Evolutionary conservation across 805 yeast genomes (phyloP).

Genomic region (Kazachstania viticola): DNA sequence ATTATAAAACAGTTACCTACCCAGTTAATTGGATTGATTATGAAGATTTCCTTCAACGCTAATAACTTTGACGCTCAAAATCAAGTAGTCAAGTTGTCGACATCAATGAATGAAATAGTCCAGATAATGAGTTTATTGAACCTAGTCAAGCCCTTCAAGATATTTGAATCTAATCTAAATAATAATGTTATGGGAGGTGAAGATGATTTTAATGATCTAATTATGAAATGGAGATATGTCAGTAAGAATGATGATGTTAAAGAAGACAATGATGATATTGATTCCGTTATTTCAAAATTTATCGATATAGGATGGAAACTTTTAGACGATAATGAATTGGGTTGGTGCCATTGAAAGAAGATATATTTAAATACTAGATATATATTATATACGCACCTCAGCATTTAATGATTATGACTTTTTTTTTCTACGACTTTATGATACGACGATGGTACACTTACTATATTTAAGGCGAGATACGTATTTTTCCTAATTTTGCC

Average conservation of each 20-base stretch:
- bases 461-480: too few relatives aligned
- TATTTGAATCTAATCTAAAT: conserved; percentile 14
- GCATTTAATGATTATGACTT: too few relatives aligned
- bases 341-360: too few relatives aligned
- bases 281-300: conserved; percentile 7
- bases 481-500: too few relatives aligned
- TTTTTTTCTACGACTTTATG: too few relatives aligned
- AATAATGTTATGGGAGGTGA: conserved; percentile 3
- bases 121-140: conserved; percentile 22
- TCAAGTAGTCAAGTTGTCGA: conserved; percentile 21
- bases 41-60: conserved; percentile 10
- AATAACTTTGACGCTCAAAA: conserved; percentile 15
- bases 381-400: too few relatives aligned
- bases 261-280: conserved; percentile 1
- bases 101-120: conserved; percentile 24
- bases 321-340: conserved; percentile 23
- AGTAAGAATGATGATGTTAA: conserved; percentile 2
- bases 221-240: conserved; percentile 6
- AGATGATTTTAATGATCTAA: conserved; percentile 3
- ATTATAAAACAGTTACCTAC: conserved; percentile 23
- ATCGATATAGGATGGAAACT: conserved; percentile 22
- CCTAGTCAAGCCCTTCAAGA: conserved; percentile 22
- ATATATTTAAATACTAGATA: too few relatives aligned
- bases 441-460: too few relatives aligned
- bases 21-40: conserved; percentile 18